phyloP scores from a whole-genome alignment of 345 rosid genomes.

The Melaleuca quinquenervia region DNA sequence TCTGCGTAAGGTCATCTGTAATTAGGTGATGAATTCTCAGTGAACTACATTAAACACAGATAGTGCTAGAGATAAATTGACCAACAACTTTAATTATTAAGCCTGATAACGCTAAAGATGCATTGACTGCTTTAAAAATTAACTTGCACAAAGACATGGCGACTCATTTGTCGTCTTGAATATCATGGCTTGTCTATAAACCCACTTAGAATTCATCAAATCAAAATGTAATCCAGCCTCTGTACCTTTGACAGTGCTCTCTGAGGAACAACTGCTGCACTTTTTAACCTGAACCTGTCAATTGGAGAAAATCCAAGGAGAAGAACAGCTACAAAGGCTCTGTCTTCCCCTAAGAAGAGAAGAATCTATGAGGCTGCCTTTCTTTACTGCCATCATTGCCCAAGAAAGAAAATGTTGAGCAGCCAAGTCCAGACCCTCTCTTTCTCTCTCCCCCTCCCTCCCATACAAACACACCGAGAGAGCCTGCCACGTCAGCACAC shows the following conservation, averaged over 20 bases:
- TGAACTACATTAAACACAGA: neutral
- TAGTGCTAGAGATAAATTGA: neutral
- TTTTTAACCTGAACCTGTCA: neutral
- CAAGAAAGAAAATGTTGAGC: constrained; percentile 5
- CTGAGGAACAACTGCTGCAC: neutral
- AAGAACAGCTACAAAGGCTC: neutral
- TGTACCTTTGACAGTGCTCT: neutral
- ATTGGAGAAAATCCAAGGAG: neutral
- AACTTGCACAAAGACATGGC: neutral
- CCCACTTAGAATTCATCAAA: neutral
- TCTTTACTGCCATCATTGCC: constrained; percentile 24
- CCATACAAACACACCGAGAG: neutral
- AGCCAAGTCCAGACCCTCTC: neutral
- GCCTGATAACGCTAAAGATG: neutral
- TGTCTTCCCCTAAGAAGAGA: constrained; percentile 18
- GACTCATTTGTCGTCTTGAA: neutral
- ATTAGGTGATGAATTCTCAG: neutral
- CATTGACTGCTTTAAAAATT: neutral
- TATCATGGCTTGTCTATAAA: neutral
- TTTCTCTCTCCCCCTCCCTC: neutral
- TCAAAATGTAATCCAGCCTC: neutral
- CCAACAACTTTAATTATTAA: neutral
- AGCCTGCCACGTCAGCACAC: neutral
- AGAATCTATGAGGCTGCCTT: constrained; percentile 14
- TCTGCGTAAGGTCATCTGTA: neutral